Evolutionary conservation across 345 rosid genomes (phyloP).

Genomic region (Turnera subulata): DNA sequence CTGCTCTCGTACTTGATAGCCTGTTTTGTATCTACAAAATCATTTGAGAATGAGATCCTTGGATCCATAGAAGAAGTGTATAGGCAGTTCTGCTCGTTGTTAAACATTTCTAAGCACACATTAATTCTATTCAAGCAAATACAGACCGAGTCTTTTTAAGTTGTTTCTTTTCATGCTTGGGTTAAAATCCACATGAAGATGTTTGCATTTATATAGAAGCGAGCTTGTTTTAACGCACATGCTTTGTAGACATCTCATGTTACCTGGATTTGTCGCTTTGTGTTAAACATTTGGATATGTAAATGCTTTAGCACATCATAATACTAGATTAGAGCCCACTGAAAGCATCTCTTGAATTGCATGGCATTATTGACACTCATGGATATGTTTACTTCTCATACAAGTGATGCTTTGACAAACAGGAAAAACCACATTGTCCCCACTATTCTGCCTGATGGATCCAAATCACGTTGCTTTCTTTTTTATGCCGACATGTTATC

Average conservation of each 20-base stretch:
- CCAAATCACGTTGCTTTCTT: too few species aligned
- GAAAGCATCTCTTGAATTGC: neutral
- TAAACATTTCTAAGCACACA: conserved; percentile 44
- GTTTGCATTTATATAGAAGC: conserved; percentile 29
- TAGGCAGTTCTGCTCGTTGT: conserved; percentile 33
- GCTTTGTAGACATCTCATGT: conserved; percentile 50
- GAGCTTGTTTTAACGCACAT: conserved; percentile 26
- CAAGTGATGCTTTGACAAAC: conserved; percentile 16
- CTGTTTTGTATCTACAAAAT: conserved; percentile 51
- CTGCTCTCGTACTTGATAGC: conserved; percentile 30
- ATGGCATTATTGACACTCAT: conserved; percentile 8
- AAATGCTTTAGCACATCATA: neutral
- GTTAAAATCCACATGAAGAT: conserved; percentile 32
- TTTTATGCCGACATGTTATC: too few species aligned
- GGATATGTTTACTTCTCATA: neutral
- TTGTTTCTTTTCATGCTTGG: conserved; percentile 6
- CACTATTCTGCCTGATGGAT: conserved; percentile 14
- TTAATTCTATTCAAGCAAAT: conserved; percentile 15
- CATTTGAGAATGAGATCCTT: conserved; percentile 91
- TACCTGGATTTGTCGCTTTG: conserved; percentile 50
- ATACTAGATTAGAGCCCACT: neutral
- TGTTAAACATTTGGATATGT: conserved; percentile 19
- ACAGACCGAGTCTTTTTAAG: conserved; percentile 1
- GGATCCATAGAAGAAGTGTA: conserved; percentile 49
- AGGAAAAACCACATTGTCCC: conserved; percentile 21